A percentile compares a stretch with the other conserved stretches of the same genome.
phyloP scores from a whole-genome alignment of 2,329 filamentous ascomycete genomes.

The Ophiostoma triangulosporum region DNA sequence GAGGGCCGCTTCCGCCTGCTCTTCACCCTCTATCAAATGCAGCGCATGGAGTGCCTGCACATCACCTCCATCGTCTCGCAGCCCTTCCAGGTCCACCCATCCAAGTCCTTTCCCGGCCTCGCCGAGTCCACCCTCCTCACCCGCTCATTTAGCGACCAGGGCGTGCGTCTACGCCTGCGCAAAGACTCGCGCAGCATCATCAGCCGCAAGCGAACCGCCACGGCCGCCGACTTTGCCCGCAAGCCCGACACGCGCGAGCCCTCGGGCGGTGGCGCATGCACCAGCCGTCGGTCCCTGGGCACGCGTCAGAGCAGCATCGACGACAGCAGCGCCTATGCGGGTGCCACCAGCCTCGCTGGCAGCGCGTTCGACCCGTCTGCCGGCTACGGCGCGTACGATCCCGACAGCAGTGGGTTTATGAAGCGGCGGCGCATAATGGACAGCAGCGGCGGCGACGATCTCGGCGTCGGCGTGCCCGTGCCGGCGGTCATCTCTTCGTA shows the following conservation, averaged over 20 bases:
- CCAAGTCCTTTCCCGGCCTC: constrained; percentile 50
- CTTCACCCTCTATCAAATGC: constrained; percentile 67
- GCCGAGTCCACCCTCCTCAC: constrained; percentile 60
- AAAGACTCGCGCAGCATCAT: constrained; percentile 60
- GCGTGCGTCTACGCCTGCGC: constrained; percentile 65
- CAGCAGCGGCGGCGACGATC: background rate
- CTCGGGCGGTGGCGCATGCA: background rate
- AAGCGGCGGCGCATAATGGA: constrained; percentile 11
- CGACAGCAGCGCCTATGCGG: background rate
- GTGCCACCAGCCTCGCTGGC: background rate
- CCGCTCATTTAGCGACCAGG: constrained; percentile 76
- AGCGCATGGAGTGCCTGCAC: constrained; percentile 22
- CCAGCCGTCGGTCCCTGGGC: background rate
- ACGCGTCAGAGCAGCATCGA: constrained; percentile 1
- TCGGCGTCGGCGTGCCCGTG: background rate
- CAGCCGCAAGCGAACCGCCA: constrained; percentile 31
- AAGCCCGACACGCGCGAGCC: constrained; percentile 10
- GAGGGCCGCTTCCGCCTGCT: constrained; percentile 60
- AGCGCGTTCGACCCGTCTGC: constrained; percentile 3
- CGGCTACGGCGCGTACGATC: constrained; percentile 8
- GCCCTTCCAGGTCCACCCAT: constrained; percentile 49
- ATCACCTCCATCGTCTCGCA: constrained; percentile 40
- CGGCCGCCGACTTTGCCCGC: constrained; percentile 17
- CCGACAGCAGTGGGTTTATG: background rate
- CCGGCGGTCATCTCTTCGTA: background rate